Percentiles rank a stretch among this genome's conserved stretches.
These are phyloP conservation scores for Penicillium polonicum DNA, from an alignment of 2,329 filamentous ascomycete genomes.

Conservation along the genomic window DNA sequence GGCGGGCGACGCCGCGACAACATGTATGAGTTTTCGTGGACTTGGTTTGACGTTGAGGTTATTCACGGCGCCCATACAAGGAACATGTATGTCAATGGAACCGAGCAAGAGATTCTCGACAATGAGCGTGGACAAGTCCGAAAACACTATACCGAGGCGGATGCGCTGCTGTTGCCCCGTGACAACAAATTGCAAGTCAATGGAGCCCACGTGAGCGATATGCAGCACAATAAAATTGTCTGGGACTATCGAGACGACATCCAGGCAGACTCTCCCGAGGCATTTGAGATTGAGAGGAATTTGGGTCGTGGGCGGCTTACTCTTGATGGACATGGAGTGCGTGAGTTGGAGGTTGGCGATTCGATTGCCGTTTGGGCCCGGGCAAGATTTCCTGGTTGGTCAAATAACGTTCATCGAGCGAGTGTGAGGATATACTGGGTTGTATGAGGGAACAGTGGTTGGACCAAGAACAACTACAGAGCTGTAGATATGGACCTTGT, in stretches of 20 bases:
- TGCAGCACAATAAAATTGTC: slow-evolving; percentile 29
- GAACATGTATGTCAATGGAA: slow-evolving; percentile 19
- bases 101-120: slow-evolving; percentile 16
- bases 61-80: slow-evolving; percentile 26
- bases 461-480: background rate
- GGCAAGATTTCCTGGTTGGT: slow-evolving; percentile 40
- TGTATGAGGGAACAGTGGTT: slow-evolving; percentile 18
- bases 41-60: slow-evolving; percentile 42
- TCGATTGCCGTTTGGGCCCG: slow-evolving; percentile 40
- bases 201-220: slow-evolving; percentile 17
- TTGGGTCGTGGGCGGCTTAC: slow-evolving; percentile 38
- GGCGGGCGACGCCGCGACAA: slow-evolving; percentile 16
- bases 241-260: slow-evolving; percentile 40
- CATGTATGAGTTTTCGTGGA: slow-evolving; percentile 35
- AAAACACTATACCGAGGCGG: slow-evolving; percentile 20
- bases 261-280: slow-evolving; percentile 31
- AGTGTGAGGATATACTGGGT: slow-evolving; percentile 41
- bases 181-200: slow-evolving; percentile 35
- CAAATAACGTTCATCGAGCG: slow-evolving; percentile 34
- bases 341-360: slow-evolving; percentile 38
- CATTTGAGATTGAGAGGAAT: slow-evolving; percentile 29
- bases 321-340: slow-evolving; percentile 36
- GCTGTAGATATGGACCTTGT: background rate
- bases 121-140: slow-evolving; percentile 14
- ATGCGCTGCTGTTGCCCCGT: slow-evolving; percentile 33